phyloP scores from a whole-genome alignment of 1,284 basidiomycete genomes.

The Farysia itapuensis region DNA sequence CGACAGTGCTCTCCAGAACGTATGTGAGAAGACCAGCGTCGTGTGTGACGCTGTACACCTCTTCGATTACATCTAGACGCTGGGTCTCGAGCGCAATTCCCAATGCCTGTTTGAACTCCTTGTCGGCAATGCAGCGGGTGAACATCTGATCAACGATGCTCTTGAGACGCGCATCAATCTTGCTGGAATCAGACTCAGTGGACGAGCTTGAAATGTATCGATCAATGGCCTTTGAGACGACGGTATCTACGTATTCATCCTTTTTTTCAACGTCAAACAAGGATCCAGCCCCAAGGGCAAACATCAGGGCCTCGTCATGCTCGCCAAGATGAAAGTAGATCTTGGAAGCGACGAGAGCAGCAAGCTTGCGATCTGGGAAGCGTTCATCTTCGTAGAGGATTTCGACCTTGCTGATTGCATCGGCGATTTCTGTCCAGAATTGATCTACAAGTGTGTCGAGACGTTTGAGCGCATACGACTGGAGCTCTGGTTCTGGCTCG shows the following conservation, averaged over 20 bases:
- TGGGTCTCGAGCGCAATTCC: conserved; percentile 57
- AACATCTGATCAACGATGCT: conserved; percentile 59
- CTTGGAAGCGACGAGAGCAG: conserved; percentile 58
- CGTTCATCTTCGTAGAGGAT: conserved; percentile 55
- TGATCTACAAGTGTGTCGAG: conserved; percentile 54
- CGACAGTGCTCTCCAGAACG: conserved; percentile 56
- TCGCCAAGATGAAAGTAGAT: conserved; percentile 59
- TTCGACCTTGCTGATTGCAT: conserved; percentile 56
- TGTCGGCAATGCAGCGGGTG: conserved; percentile 49
- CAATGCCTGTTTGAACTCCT: conserved; percentile 55
- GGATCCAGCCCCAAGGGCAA: conserved; percentile 56
- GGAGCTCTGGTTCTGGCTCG: conserved; percentile 56
- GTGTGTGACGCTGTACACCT: conserved; percentile 50
- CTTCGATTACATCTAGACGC: conserved; percentile 55
- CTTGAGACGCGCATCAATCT: conserved; percentile 44
- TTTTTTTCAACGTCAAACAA: conserved; percentile 56
- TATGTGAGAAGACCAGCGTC: conserved; percentile 54
- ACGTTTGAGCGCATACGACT: conserved; percentile 56
- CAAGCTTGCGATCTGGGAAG: conserved; percentile 54
- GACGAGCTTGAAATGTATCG: conserved; percentile 45
- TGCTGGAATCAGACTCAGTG: conserved; percentile 5
- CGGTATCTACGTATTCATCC: conserved; percentile 58
- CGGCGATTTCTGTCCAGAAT: conserved; percentile 59
- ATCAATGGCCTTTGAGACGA: conserved; percentile 60
- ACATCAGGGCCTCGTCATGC: conserved; percentile 56